A percentile compares a stretch with the other conserved stretches of the same genome.
Conservation (phyloP, 2,329 filamentous ascomycete species). For the Penicillium vulpinum region DNA sequence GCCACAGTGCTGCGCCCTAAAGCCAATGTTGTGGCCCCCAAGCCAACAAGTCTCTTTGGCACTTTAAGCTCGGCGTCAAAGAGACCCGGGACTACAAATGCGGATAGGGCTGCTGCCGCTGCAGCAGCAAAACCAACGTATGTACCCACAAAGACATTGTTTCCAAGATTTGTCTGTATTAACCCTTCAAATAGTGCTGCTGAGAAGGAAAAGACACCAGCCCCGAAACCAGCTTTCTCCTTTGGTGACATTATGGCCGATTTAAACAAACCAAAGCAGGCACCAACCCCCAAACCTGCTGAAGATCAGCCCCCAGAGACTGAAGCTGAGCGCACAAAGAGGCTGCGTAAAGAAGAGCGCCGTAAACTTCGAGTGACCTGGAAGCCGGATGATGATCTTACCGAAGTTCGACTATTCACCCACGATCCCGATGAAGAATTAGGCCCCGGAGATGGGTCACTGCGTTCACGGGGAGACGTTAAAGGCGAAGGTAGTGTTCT, state of each 20-base stretch:
- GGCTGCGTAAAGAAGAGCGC: slow-evolving; percentile 61
- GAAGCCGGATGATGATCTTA: slow-evolving; percentile 58
- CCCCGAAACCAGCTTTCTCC: slow-evolving; percentile 47
- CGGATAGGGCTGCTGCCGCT: slow-evolving; percentile 48
- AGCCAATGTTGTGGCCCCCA: slow-evolving; percentile 42
- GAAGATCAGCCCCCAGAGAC: slow-evolving; percentile 59
- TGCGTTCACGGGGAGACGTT: slow-evolving; percentile 60
- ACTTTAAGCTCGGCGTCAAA: slow-evolving; percentile 52
- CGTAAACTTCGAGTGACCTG: slow-evolving; percentile 62
- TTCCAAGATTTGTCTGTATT: slow-evolving; percentile 10
- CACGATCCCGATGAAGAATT: slow-evolving; percentile 65
- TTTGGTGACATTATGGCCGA: slow-evolving; percentile 53
- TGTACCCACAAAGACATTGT: slow-evolving; percentile 5
- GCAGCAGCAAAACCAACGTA: slow-evolving; percentile 41
- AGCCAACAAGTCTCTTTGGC: slow-evolving; percentile 49
- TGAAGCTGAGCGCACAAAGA: slow-evolving; percentile 59
- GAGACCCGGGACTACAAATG: slow-evolving; percentile 52
- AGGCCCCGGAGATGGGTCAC: slow-evolving; percentile 58
- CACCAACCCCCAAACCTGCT: slow-evolving; percentile 51
- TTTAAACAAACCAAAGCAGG: slow-evolving; percentile 58
- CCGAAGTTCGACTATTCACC: slow-evolving; percentile 59
- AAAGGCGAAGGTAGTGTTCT: slow-evolving; percentile 57
- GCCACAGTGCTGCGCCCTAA: slow-evolving; percentile 35
- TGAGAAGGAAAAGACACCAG: slow-evolving; percentile 38
- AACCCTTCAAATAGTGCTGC: slow-evolving; percentile 28